Evolutionary conservation across 257 asterid species (phyloP).

Genomic region (Solanum lignicaule): DNA sequence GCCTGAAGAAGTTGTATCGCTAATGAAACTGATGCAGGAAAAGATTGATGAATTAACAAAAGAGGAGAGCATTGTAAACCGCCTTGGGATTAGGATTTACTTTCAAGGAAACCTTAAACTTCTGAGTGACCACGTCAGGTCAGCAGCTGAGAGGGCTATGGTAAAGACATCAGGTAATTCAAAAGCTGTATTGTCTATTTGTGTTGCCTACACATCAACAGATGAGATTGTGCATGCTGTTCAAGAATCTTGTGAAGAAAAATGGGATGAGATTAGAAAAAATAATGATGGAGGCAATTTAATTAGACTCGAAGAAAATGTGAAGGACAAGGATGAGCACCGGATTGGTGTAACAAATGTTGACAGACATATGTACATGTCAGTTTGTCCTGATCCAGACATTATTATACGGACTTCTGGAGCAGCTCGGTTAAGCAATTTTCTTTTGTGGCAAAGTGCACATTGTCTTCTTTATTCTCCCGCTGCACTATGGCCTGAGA

Average conservation of each 20-base stretch:
- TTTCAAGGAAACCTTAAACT: constrained; percentile 62
- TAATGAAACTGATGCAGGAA: constrained; percentile 61
- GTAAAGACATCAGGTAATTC: constrained; percentile 48
- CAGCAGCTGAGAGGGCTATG: constrained; percentile 70
- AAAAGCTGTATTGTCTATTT: constrained; percentile 42
- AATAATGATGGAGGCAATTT: constrained; percentile 12
- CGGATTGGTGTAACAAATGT: constrained; percentile 27
- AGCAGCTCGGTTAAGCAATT: constrained; percentile 76
- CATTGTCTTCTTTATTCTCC: constrained; percentile 56
- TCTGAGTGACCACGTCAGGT: constrained; percentile 38
- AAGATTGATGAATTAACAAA: constrained; percentile 52
- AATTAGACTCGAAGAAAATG: neutral
- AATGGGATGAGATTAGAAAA: constrained; percentile 16
- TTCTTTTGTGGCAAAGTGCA: constrained; percentile 82
- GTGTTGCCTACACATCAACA: constrained; percentile 79
- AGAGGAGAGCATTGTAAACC: constrained; percentile 46
- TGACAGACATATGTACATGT: constrained; percentile 58
- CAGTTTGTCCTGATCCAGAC: constrained; percentile 65
- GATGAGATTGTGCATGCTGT: constrained; percentile 63
- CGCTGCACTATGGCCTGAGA: constrained; percentile 60
- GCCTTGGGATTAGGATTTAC: constrained; percentile 54
- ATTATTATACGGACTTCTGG: constrained; percentile 68
- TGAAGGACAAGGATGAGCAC: constrained; percentile 7
- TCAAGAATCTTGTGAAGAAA: constrained; percentile 40
- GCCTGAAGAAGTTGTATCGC: constrained; percentile 75